These are phyloP conservation scores for Yamadazyma ubonensis DNA, from an alignment of 805 yeast species.

Conservation along the genomic window DNA sequence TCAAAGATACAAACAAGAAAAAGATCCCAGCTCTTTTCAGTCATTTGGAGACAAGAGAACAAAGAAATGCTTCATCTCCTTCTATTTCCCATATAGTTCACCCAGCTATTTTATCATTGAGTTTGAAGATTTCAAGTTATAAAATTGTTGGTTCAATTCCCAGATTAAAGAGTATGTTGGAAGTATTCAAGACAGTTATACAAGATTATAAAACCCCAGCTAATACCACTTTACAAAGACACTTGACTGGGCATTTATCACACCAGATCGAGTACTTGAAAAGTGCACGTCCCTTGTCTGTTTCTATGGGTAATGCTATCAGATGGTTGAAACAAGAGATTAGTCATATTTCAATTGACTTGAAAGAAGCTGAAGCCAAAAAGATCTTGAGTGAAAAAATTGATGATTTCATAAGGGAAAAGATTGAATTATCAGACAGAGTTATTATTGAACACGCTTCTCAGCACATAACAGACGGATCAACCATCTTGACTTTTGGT, in stretches of 20 bases:
- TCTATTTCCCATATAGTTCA: conserved; percentile 71
- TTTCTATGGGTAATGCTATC: conserved; percentile 96
- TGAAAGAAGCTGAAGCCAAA: conserved; percentile 68
- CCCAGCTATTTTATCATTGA: conserved; percentile 76
- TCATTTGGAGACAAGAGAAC: conserved; percentile 78
- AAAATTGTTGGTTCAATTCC: conserved; percentile 87
- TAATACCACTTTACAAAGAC: conserved; percentile 81
- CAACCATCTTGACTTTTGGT: conserved; percentile 84
- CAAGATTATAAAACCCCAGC: conserved; percentile 79
- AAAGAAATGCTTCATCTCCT: conserved; percentile 59
- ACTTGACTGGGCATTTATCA: conserved; percentile 81
- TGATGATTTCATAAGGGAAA: conserved; percentile 79
- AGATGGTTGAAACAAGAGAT: conserved; percentile 97
- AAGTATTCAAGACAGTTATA: conserved; percentile 79
- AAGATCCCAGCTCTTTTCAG: conserved; percentile 69
- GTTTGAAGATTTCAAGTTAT: conserved; percentile 79
- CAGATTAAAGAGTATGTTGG: conserved; percentile 80
- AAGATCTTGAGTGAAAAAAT: conserved; percentile 60
- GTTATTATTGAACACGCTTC: conserved; percentile 82
- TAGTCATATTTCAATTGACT: conserved; percentile 73
- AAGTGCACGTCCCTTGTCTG: conserved; percentile 85
- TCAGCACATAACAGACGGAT: conserved; percentile 68
- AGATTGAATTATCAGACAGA: conserved; percentile 77
- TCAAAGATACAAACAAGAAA: conserved; percentile 27
- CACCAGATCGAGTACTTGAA: conserved; percentile 92